Conservation (phyloP, 768 basidiomycete species). For the Leccinum fibrillosum region DNA sequence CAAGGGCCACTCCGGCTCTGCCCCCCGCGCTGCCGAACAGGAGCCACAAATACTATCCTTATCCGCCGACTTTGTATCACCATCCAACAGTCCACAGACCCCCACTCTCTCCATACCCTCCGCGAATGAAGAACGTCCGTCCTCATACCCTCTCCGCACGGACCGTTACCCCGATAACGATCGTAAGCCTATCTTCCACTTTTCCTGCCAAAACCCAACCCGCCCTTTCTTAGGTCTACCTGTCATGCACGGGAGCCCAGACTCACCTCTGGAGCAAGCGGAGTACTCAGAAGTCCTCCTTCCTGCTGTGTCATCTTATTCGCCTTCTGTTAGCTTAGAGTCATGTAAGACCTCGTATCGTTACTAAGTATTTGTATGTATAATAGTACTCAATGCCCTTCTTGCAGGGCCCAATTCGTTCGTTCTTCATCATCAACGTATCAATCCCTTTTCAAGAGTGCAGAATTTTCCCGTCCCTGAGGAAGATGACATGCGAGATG, state of each 20-base stretch:
- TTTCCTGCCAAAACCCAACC: background rate
- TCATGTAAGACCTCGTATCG: conserved; percentile 74
- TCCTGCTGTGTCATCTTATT: conserved; percentile 27
- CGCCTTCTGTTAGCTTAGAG: conserved; percentile 53
- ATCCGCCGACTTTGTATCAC: conserved; percentile 43
- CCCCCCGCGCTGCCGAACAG: conserved; percentile 53
- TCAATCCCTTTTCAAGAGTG: conserved; percentile 26
- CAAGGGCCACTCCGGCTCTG: conserved; percentile 79
- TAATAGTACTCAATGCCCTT: conserved; percentile 61
- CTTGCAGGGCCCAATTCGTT: conserved; percentile 42
- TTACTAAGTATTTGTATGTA: conserved; percentile 67
- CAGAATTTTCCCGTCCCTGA: conserved; percentile 10
- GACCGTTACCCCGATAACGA: conserved; percentile 29
- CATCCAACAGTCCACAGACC: conserved; percentile 41
- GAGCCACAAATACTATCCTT: conserved; percentile 52
- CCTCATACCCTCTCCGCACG: conserved; percentile 31
- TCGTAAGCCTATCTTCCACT: conserved; percentile 17
- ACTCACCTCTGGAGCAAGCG: conserved; percentile 32
- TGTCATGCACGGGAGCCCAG: conserved; percentile 31
- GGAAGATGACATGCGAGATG: conserved; percentile 16
- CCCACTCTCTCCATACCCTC: conserved; percentile 47
- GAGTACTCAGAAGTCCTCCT: conserved; percentile 30
- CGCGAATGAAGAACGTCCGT: conserved; percentile 36
- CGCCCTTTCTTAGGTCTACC: conserved; percentile 23
- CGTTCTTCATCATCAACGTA: conserved; percentile 21